These are phyloP conservation scores for Microascus cirrosus DNA, from an alignment of 2,329 filamentous ascomycete genomes.

Conservation along the genomic window DNA sequence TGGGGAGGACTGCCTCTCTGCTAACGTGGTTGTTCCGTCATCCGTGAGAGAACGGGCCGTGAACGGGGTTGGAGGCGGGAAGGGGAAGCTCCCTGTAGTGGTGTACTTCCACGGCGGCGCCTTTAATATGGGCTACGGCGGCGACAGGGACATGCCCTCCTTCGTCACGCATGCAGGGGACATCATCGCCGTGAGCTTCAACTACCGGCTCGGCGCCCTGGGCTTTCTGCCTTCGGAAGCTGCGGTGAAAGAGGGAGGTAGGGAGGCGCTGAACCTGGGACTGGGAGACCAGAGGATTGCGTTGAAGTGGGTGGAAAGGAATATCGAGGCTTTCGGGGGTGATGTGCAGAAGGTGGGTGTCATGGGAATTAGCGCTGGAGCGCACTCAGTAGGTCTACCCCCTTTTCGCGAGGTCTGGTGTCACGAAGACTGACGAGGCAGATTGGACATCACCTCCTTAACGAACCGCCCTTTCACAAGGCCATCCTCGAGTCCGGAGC, in stretches of 20 bases:
- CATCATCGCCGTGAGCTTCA: slow-evolving; percentile 48
- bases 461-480: slow-evolving; percentile 35
- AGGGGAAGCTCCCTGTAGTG: slow-evolving; percentile 29
- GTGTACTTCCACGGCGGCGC: slow-evolving; percentile 53
- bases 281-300: slow-evolving; percentile 49
- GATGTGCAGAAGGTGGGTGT: slow-evolving; percentile 46
- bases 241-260: slow-evolving; percentile 30
- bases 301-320: slow-evolving; percentile 49
- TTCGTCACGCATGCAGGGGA: slow-evolving; percentile 47
- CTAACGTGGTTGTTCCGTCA: slow-evolving; percentile 36
- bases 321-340: slow-evolving; percentile 49
- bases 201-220: slow-evolving; percentile 54
- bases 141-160: slow-evolving; percentile 47
- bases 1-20: slow-evolving; percentile 40
- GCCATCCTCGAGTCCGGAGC: slow-evolving; percentile 47
- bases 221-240: slow-evolving; percentile 55
- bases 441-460: slow-evolving; percentile 58
- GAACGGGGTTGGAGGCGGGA: slow-evolving; percentile 12
- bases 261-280: slow-evolving; percentile 43
- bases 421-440: slow-evolving; percentile 15
- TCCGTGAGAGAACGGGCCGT: slow-evolving; percentile 6
- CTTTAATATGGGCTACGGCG: slow-evolving; percentile 43
- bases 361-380: slow-evolving; percentile 51
- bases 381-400: slow-evolving; percentile 40
- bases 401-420: not conserved